These are phyloP conservation scores for Irineochytrium annulatum DNA, from an alignment of 192 early-diverging fungal species.

Conservation along the genomic window DNA sequence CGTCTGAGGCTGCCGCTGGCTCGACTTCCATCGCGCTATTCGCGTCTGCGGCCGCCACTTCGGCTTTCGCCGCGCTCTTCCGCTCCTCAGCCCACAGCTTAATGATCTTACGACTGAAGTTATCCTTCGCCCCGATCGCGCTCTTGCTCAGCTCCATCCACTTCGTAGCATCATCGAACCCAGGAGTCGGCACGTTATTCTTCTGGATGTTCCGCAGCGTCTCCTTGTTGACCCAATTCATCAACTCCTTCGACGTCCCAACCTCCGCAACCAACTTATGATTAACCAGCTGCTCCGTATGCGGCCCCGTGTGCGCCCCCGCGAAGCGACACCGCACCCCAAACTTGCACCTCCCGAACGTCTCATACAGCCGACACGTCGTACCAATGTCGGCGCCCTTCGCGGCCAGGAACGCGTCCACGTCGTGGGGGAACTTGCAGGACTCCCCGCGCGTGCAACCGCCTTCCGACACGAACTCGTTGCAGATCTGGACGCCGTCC, in stretches of 20 bases:
- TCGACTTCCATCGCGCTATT: too few species aligned
- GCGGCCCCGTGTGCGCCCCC: slow-evolving; percentile 30
- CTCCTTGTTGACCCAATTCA: slow-evolving; percentile 21
- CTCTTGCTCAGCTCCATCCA: slow-evolving; percentile 21
- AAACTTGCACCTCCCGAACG: slow-evolving; percentile 65
- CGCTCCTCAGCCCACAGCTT: slow-evolving; percentile 2
- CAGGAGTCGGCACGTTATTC: not conserved
- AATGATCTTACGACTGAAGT: not conserved
- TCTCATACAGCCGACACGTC: slow-evolving; percentile 64
- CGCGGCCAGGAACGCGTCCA: slow-evolving; percentile 61
- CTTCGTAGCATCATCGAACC: slow-evolving; percentile 1
- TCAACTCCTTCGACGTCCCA: not conserved
- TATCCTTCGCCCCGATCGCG: slow-evolving; percentile 1
- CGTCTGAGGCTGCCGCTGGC: too few species aligned
- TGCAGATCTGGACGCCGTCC: slow-evolving; percentile 50
- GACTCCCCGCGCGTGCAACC: slow-evolving; percentile 46
- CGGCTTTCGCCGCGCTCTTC: not conserved
- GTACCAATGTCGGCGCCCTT: slow-evolving; percentile 75
- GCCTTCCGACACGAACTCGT: slow-evolving; percentile 36
- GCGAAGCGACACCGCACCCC: slow-evolving; percentile 49
- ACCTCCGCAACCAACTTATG: slow-evolving; percentile 32
- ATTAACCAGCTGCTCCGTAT: slow-evolving; percentile 54
- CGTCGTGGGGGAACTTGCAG: slow-evolving; percentile 80
- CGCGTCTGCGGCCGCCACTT: not conserved
- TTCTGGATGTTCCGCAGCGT: slow-evolving; percentile 5